Conservation (phyloP, 495 filamentous ascomycete species). For the Gamarada debralockiae region DNA sequence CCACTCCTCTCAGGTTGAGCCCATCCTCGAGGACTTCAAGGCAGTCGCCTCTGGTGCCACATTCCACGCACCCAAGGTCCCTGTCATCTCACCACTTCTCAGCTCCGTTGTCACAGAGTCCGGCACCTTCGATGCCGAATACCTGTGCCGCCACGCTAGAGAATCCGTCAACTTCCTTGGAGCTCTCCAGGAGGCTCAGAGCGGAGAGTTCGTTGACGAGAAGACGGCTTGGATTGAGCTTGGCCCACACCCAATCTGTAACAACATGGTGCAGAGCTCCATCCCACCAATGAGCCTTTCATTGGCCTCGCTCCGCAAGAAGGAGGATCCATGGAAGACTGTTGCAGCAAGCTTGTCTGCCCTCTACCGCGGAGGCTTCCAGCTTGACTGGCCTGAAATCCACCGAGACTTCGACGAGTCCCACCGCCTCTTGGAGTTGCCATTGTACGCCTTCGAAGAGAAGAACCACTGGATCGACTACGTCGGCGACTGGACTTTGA, state of each 20-base stretch:
- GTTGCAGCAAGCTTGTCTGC: constrained; percentile 53
- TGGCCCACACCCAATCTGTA: constrained; percentile 64
- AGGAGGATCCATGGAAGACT: constrained; percentile 60
- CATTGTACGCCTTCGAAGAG: constrained; percentile 70
- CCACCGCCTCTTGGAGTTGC: constrained; percentile 61
- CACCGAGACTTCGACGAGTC: constrained; percentile 61
- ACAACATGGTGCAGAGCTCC: constrained; percentile 64
- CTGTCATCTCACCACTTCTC: constrained; percentile 66
- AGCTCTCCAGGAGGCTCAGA: constrained; percentile 52
- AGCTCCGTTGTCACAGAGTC: constrained; percentile 52
- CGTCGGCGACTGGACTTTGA: constrained; percentile 60
- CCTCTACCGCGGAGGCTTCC: constrained; percentile 59
- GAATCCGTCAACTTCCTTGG: constrained; percentile 70
- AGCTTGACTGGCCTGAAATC: constrained; percentile 74
- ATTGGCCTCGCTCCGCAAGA: constrained; percentile 47
- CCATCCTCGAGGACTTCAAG: constrained; percentile 64
- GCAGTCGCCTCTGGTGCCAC: constrained; percentile 46
- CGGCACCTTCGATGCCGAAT: constrained; percentile 51
- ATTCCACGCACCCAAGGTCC: constrained; percentile 56
- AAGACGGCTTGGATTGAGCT: constrained; percentile 60
- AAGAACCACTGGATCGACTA: constrained; percentile 84
- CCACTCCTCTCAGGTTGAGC: constrained; percentile 73
- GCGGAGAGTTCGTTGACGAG: constrained; percentile 43
- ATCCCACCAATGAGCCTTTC: constrained; percentile 44
- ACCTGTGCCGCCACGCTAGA: constrained; percentile 62